phyloP scores from a whole-genome alignment of 2,329 filamentous ascomycete species.

The Cladosporium sp. region DNA sequence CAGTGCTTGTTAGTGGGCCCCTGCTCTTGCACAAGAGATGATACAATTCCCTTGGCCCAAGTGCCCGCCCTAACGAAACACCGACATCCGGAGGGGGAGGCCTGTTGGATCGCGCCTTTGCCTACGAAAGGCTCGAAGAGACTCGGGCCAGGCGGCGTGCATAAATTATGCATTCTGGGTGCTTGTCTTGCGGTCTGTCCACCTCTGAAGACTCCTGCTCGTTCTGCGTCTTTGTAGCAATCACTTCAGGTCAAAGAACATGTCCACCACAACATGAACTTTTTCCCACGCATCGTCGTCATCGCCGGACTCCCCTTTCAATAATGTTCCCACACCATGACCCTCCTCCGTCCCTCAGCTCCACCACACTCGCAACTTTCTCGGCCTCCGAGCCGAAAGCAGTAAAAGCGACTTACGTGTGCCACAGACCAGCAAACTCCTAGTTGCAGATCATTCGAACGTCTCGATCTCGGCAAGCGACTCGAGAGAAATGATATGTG shows the following conservation, averaged over 20 bases:
- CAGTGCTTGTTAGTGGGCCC: too few relatives aligned
- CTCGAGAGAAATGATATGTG: too few relatives aligned
- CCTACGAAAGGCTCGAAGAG: not conserved
- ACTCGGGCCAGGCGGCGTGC: not conserved
- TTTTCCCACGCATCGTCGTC: too few relatives aligned
- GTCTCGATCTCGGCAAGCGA: not conserved
- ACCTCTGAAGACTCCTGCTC: too few relatives aligned
- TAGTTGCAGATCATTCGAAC: not conserved
- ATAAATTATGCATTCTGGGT: not conserved
- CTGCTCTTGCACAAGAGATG: not conserved
- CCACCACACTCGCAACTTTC: not conserved
- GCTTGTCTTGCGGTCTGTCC: too few relatives aligned
- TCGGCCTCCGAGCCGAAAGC: not conserved
- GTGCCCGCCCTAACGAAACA: conserved; percentile 1
- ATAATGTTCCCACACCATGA: too few relatives aligned
- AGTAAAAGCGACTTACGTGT: not conserved
- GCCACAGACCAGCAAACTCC: not conserved
- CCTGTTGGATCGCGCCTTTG: not conserved
- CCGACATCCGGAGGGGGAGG: not conserved
- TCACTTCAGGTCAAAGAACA: not conserved
- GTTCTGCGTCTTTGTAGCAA: too few relatives aligned
- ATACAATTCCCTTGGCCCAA: not conserved
- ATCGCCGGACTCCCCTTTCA: not conserved
- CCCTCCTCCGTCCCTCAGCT: not conserved
- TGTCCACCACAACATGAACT: not conserved